Evolutionary conservation across 805 yeast species (phyloP).

Genomic region (Schwanniomyces polymorphus): DNA sequence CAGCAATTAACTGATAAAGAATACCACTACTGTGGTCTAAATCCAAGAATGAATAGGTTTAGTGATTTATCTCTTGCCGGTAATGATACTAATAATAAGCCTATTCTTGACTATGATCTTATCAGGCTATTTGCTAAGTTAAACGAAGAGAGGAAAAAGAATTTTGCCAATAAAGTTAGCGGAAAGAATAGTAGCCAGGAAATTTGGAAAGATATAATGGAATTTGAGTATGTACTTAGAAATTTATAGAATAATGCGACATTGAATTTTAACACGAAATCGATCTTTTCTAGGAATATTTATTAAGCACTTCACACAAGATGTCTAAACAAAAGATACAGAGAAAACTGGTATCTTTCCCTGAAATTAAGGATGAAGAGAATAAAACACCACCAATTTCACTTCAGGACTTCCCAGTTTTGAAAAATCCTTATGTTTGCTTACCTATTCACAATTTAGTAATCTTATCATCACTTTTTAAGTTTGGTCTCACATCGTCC

Average conservation of each 20-base stretch:
- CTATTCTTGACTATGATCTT: slow-evolving; percentile 63
- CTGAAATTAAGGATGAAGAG: slow-evolving; percentile 7
- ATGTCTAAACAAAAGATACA: slow-evolving; percentile 1
- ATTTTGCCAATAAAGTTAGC: slow-evolving; percentile 53
- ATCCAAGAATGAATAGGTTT: slow-evolving; percentile 68
- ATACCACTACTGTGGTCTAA: slow-evolving; percentile 71
- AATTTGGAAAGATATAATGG: slow-evolving; percentile 66
- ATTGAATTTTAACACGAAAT: not conserved
- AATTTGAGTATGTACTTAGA: slow-evolving; percentile 45
- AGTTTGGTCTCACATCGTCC: slow-evolving; percentile 26
- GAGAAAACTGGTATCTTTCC: slow-evolving; percentile 22
- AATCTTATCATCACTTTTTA: slow-evolving; percentile 27
- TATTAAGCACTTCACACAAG: not conserved
- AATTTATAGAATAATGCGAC: slow-evolving; percentile 15
- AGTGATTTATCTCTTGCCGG: slow-evolving; percentile 39
- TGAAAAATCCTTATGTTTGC: slow-evolving; percentile 11
- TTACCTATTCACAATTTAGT: slow-evolving; percentile 32
- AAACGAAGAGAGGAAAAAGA: slow-evolving; percentile 56
- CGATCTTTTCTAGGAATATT: not conserved
- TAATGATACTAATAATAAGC: slow-evolving; percentile 49
- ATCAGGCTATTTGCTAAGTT: slow-evolving; percentile 53
- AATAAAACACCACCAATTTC: not conserved
- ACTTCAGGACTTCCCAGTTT: slow-evolving; percentile 10
- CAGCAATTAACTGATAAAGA: slow-evolving; percentile 84
- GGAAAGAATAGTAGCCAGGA: slow-evolving; percentile 59